These are phyloP conservation scores for Albatrellus ellisii DNA, from an alignment of 768 basidiomycete genomes.

Conservation along the genomic window DNA sequence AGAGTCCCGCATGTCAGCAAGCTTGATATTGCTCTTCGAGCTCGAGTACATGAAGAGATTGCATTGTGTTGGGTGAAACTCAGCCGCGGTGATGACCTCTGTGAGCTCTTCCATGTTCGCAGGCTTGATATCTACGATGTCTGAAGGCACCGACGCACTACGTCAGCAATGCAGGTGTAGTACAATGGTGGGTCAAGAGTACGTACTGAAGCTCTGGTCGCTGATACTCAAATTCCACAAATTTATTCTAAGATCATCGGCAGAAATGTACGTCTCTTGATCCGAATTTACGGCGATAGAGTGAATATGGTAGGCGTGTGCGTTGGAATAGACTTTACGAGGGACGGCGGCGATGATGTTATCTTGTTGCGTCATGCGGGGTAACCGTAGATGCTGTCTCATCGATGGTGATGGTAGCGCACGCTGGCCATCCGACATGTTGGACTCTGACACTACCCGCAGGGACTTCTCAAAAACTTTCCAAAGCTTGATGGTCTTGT, in stretches of 20 bases:
- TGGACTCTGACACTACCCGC: constrained; percentile 93
- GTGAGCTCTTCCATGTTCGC: constrained; percentile 99
- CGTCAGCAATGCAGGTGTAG: constrained; percentile 3
- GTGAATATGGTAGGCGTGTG: constrained; percentile 99
- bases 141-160: constrained; percentile 28
- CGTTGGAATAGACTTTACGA: constrained; percentile 97
- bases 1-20: constrained; percentile 98
- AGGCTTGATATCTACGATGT: constrained; percentile 99
- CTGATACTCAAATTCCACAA: constrained; percentile 98
- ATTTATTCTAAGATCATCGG: constrained; percentile 96
- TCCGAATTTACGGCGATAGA: constrained; percentile 99
- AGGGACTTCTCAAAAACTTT: constrained; percentile 99
- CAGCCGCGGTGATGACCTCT: constrained; percentile 99
- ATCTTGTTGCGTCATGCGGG: constrained; percentile 88
- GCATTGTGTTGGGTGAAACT: constrained; percentile 96
- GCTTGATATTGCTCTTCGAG: constrained; percentile 98
- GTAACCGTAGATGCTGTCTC: constrained; percentile 61
- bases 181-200: neutral
- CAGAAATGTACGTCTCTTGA: constrained; percentile 98
- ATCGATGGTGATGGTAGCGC: constrained; percentile 48
- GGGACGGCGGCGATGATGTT: constrained; percentile 98
- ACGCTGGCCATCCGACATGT: constrained; percentile 74
- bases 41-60: constrained; percentile 99
- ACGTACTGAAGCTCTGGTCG: constrained; percentile 97
- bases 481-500: constrained; percentile 99